Conservation (phyloP, 2,329 filamentous ascomycete genomes). For the Aspergillus puulaauensis region DNA sequence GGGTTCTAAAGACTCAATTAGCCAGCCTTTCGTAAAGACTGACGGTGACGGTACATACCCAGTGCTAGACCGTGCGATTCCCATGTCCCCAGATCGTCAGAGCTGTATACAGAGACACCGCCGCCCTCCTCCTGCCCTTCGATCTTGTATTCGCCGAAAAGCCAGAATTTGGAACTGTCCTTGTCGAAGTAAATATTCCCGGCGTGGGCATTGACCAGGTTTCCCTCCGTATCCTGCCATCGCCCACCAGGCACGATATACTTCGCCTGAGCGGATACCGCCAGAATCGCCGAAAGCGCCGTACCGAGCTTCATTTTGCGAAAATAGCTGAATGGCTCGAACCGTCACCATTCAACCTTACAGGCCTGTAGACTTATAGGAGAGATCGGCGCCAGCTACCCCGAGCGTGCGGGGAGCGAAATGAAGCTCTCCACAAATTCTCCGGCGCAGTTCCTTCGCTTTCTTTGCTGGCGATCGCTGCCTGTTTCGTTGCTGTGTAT, state of each 20-base stretch:
- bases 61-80: constrained; percentile 57
- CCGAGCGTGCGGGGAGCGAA: constrained; percentile 17
- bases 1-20: constrained; percentile 38
- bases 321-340: background rate
- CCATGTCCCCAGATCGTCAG: constrained; percentile 62
- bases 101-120: constrained; percentile 62
- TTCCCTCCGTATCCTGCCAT: constrained; percentile 61
- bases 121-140: constrained; percentile 60
- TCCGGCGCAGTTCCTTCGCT: constrained; percentile 1
- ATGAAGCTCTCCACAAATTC: constrained; percentile 13
- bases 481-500: background rate
- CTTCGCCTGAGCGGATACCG: constrained; percentile 35
- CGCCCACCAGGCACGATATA: constrained; percentile 63
- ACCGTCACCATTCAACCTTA: too few relatives aligned
- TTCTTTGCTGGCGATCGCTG: background rate
- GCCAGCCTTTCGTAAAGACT: too few relatives aligned
- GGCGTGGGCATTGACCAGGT: constrained; percentile 63
- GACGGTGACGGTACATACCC: constrained; percentile 26
- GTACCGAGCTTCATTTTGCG: constrained; percentile 1
- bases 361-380: too few relatives aligned
- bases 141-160: constrained; percentile 63
- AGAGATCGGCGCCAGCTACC: constrained; percentile 11
- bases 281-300: constrained; percentile 1
- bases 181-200: constrained; percentile 56
- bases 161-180: constrained; percentile 56